Evolutionary conservation across 148 eudicot species (phyloP), one percentile per base, ranked within the genome.

Genomic region (Spergularia bocconei): DNA sequence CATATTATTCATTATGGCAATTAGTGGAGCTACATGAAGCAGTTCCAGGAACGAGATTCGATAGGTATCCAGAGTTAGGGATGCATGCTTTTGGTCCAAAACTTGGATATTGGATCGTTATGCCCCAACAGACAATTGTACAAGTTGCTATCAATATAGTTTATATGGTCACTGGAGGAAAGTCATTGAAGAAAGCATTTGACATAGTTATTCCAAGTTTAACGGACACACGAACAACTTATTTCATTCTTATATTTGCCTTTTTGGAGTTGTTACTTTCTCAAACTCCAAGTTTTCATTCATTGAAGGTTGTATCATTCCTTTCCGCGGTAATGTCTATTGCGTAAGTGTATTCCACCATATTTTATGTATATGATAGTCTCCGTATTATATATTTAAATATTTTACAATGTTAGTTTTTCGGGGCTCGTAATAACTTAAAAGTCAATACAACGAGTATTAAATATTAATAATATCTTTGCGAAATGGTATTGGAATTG

Each of bases 81-180:
- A 63, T 60, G 64, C 54, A 73, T 47, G 68, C 76, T 12, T 73
- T 73, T 5, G 76, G 76, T 7, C 67, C 52, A 5, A 73, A 25
- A 14, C 58, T 60, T 7, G 76, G 76, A 44, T 33, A 60, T 15
- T 73, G 76, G 76, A 16, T 73, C 4, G 57, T 73, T 10, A 64
- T 73, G 44, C 76, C 76, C 7, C 76, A 73, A 48, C 67, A 73
- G 23, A n/a, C 64, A 12, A 60, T 61, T 14, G 76, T 73, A 6
- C 76, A 73, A 48, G 76, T 64, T 13, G 76, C 67, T 21, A 60
- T 63, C 53, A 64, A 73, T 41, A 23, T 73, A 10, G 67, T 73
- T 2, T 73, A 73, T 10, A 73, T 73, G 76, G 76, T 73, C 6
- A 73, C 76, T 0, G 76, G 67, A 21, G 76, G 76, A 4, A 47